A percentile compares a stretch with the other conserved stretches of the same genome.
phyloP scores from a whole-genome alignment of 148 eudicot species.

The Persicaria maculosa region DNA sequence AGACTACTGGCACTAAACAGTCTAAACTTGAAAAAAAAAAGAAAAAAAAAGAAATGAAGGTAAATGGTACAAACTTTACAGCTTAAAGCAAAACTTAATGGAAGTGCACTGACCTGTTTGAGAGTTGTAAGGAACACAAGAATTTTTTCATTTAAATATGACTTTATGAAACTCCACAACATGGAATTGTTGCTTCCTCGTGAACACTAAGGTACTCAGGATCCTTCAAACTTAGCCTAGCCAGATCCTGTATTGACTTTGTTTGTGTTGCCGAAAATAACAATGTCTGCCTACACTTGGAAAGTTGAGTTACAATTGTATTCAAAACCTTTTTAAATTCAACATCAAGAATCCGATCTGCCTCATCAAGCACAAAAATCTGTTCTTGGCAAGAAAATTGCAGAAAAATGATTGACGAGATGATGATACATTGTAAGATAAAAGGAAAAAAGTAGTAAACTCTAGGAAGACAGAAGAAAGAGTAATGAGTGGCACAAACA shows the following conservation, averaged over 20 bases:
- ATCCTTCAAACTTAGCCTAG: conserved; percentile 92
- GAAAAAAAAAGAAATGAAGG: not conserved
- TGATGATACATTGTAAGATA: not conserved
- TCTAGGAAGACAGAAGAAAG: not conserved
- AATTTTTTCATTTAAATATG: conserved; percentile 72
- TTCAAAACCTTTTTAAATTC: conserved; percentile 69
- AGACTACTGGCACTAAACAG: too few relatives aligned
- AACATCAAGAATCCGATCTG: conserved; percentile 86
- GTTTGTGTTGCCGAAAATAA: conserved; percentile 95
- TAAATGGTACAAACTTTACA: not conserved
- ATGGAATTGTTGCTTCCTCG: conserved; percentile 58
- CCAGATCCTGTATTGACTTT: conserved; percentile 82
- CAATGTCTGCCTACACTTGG: conserved; percentile 67
- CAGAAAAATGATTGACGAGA: not conserved
- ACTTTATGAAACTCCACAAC: conserved; percentile 86
- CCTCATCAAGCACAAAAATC: conserved; percentile 92
- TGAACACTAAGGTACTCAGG: conserved; percentile 94
- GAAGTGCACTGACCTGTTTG: conserved; percentile 55
- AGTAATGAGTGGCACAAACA: not conserved
- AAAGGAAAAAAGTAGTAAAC: not conserved
- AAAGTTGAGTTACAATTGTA: conserved; percentile 81
- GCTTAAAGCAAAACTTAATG: not conserved
- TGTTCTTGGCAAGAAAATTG: conserved; percentile 29
- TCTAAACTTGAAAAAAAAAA: too few relatives aligned
- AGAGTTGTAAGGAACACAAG: conserved; percentile 84